Base-by-base conservation (phyloP, 345 rosid species). In the Chamaenerion angustifolium region DNA sequence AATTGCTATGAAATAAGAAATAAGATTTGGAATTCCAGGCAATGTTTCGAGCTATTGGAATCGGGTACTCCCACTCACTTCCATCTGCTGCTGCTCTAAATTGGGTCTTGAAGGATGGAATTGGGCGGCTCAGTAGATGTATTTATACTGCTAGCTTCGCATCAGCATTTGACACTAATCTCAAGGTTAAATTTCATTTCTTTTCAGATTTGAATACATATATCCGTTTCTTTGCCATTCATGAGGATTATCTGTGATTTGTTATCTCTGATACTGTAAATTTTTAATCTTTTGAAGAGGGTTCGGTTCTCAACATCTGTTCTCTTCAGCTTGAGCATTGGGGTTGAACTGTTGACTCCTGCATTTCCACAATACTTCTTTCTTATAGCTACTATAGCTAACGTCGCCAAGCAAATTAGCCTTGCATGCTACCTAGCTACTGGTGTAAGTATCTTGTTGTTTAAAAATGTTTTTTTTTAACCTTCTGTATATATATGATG, bases 41-140 rank as follows among this genome's bases (percentile, higher is more conserved):
- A 0, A 82, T 88, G 92, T 82, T 88, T 73, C 68, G 92, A 58
- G 97, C 95, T 17, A 80, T 88, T 27, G 97, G 97, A 27, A 73
- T 88, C 58, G 97, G 97, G 43, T 72, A 74, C 46, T 80, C 95
- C 12, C 84, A 74, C 13, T 80, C 97, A 35, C 82, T 88, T 23
- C 79, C 95, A 23, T 76, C 95, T 16, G 86, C 97, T 43, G 95
- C 97, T 56, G 97, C 97, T 11, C 69, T 84, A 56, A 88, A 88
- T 56, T 88, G 95, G 97, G 81, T 84, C 51, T 65, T 88, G 58
- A 88, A 88, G 67, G 92, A 88, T 55, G 97, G 95, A 16, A 86
- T 88, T 53, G 97, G 97, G 56, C 56, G 95, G 53, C 63, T 88
- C 35, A 71, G 92, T 59, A 78, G 95, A 72, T 84, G 97, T 71